These are phyloP conservation scores for Orbilia blumenaviensis DNA, from an alignment of 2,329 filamentous ascomycete genomes.

Conservation along the genomic window DNA sequence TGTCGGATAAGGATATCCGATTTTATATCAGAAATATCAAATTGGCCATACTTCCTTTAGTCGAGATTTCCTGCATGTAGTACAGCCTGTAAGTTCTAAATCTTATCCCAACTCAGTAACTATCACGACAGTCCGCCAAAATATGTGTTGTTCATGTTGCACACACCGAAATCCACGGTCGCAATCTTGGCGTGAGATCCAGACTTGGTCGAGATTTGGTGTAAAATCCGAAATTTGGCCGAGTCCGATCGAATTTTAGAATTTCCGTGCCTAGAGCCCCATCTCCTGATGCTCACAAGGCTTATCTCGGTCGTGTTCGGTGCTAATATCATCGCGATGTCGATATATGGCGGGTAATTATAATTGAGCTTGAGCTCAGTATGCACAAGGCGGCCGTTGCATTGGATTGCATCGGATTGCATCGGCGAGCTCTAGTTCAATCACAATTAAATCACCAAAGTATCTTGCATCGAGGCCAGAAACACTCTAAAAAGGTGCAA, in stretches of 20 bases:
- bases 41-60: not conserved
- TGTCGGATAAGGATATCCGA: not conserved
- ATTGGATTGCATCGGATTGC: slow-evolving; percentile 1
- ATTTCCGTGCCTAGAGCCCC: not conserved
- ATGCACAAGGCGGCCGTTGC: not conserved
- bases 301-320: slow-evolving; percentile 1
- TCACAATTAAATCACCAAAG: not conserved
- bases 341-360: too few species aligned
- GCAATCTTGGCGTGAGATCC: slow-evolving; percentile 18
- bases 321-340: not conserved
- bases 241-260: slow-evolving; percentile 13
- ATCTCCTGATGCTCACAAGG: not conserved
- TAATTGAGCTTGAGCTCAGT: too few species aligned
- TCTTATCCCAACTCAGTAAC: not conserved
- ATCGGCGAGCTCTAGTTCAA: slow-evolving; percentile 1
- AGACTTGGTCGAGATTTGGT: not conserved
- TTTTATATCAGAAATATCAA: not conserved
- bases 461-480: not conserved
- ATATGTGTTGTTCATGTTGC: slow-evolving; percentile 14
- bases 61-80: not conserved
- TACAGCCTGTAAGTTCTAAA: not conserved
- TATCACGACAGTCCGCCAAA: not conserved
- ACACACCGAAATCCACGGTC: not conserved
- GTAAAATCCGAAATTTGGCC: slow-evolving; percentile 20
- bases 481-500: not conserved